Base-by-base conservation (phyloP, 2,329 filamentous ascomycete species). In the Hypoxylon sp. region DNA sequence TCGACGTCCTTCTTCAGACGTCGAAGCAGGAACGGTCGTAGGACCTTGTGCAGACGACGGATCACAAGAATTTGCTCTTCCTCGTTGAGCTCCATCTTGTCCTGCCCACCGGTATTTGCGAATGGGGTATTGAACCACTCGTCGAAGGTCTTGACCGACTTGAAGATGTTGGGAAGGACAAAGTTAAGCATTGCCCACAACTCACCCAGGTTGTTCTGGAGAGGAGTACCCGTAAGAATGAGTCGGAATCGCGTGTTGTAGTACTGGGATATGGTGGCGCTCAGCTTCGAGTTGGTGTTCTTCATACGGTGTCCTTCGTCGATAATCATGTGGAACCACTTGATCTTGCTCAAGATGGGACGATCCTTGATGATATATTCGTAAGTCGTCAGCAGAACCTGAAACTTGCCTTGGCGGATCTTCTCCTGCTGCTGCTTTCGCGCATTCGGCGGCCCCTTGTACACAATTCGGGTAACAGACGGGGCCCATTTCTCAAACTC, bases 81-180 rank as follows among this genome's bases (percentile, higher is more conserved):
- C 95, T 99, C 95, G 10, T 90, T 96, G 62, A 99, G 82, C 72
- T 98, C 94, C 91, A 99, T 99, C 81, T 95, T 97, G 77, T 99
- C 95, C 77, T 98, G 94, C 35, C 92, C 88, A 76, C 95, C 95
- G 4, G 95, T 99, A 73, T 99, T 99, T 67, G 95, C 95, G 74
- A 99, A 99, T 0, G 95, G 95, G 21, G 95, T 99, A 74, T 98
- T 99, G 86, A 99, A 99, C 95, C 95, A 99, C 75, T 99, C 95
- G 74, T 99, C 95, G 72, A 99, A 99, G 1, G 94, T 98, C 74
- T 95, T 97, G 62, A 94, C 92, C 2, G 95, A 98, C 75, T 99
- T 99, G 88, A 99, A 99, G 66, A 99, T 99, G 68, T 92, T 98
- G 2, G 95, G 95, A 45, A 99, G 81, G 35, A 97, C 95, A 75